Evolutionary conservation across 2,329 filamentous ascomycete genomes (phyloP).

Genomic region (Cercospora sp.): DNA sequence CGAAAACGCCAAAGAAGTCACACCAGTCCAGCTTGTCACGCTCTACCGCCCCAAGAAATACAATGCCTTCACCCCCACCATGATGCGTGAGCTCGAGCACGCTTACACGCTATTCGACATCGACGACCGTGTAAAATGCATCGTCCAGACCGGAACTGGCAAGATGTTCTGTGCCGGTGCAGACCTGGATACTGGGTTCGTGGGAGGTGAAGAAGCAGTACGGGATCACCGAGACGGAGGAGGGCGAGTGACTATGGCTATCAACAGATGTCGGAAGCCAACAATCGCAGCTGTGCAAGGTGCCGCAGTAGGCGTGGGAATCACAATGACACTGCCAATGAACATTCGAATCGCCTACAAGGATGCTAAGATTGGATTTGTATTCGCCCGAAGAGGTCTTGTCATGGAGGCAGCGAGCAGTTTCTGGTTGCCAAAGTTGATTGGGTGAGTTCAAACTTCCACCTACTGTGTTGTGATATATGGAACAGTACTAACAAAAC

Average conservation of each 20-base stretch:
- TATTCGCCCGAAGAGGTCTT: conserved; percentile 69
- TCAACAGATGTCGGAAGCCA: conserved; percentile 58
- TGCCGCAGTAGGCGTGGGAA: conserved; percentile 58
- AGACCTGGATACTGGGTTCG: conserved; percentile 57
- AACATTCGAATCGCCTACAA: conserved; percentile 56
- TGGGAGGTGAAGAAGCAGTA: conserved; percentile 43
- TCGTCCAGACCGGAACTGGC: conserved; percentile 57
- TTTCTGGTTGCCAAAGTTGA: conserved; percentile 69
- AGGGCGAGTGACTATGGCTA: conserved; percentile 53
- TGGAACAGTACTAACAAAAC: conserved; percentile 3
- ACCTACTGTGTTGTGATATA: too few species aligned
- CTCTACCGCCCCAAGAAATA: conserved; percentile 65
- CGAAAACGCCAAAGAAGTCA: conserved; percentile 53
- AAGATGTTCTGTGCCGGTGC: conserved; percentile 58
- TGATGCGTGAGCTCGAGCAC: conserved; percentile 61
- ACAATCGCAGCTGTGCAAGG: conserved; percentile 58
- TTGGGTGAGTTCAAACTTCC: conserved; percentile 49
- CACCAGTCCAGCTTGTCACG: conserved; percentile 62
- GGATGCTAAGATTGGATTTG: conserved; percentile 69
- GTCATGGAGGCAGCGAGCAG: conserved; percentile 71
- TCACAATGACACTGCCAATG: conserved; percentile 60
- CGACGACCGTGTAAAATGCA: conserved; percentile 56
- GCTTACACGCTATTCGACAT: conserved; percentile 55
- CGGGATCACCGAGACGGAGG: conserved; percentile 57
- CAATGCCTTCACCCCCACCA: conserved; percentile 68